These are phyloP conservation scores for Onygena corvina DNA, from an alignment of 2,329 filamentous ascomycete genomes.

Conservation along the genomic window DNA sequence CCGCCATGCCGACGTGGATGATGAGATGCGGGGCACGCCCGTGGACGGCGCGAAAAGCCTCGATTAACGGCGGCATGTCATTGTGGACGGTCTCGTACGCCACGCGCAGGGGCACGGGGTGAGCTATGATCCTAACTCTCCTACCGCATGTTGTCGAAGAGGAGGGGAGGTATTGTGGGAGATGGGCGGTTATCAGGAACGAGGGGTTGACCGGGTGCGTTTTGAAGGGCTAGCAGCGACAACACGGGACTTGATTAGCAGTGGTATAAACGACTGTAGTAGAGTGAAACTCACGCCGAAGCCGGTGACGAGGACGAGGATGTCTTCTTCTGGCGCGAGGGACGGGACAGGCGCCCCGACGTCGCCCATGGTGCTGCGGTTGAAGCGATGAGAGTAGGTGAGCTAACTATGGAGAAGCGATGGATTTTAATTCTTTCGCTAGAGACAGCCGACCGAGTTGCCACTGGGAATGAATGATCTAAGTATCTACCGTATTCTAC, in stretches of 20 bases:
- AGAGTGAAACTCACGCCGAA: conserved; percentile 30
- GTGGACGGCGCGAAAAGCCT: conserved; percentile 30
- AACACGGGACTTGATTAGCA: background rate
- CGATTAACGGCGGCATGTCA: conserved; percentile 53
- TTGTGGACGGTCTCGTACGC: conserved; percentile 55
- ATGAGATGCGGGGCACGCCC: conserved; percentile 48
- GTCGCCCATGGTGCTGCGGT: too few species aligned
- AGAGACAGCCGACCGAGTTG: too few species aligned
- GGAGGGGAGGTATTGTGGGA: conserved; percentile 53
- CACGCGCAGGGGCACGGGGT: conserved; percentile 57
- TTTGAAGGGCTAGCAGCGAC: conserved; percentile 70
- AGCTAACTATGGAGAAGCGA: background rate
- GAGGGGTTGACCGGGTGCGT: conserved; percentile 65
- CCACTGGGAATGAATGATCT: too few species aligned
- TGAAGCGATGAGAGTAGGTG: too few species aligned
- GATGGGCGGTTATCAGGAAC: conserved; percentile 59
- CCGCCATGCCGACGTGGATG: conserved; percentile 71
- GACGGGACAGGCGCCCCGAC: too few species aligned
- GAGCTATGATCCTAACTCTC: conserved; percentile 36
- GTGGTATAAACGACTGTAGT: background rate
- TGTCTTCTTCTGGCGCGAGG: too few species aligned
- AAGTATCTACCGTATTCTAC: too few species aligned
- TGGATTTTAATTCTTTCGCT: too few species aligned
- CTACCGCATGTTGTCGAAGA: conserved; percentile 21
- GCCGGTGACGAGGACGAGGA: conserved; percentile 38